A percentile compares a stretch with the other conserved stretches of the same genome.
These are phyloP conservation scores for Cardamine resedifolia DNA, from an alignment of 345 rosid genomes.

Conservation along the genomic window DNA sequence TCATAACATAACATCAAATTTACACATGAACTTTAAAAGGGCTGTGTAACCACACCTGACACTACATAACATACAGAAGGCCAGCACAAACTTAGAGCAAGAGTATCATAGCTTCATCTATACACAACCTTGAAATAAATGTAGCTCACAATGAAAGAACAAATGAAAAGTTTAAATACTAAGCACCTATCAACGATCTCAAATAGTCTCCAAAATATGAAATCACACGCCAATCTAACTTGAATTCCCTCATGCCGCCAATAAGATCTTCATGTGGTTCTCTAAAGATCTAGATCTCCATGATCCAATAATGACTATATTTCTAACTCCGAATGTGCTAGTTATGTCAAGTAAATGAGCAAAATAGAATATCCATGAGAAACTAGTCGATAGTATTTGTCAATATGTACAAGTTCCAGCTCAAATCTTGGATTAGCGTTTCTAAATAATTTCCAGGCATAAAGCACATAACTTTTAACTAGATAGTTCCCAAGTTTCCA, in stretches of 20 bases:
- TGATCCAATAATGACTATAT: not conserved
- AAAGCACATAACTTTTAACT: not conserved
- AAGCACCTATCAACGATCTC: not conserved
- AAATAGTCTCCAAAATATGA: not conserved
- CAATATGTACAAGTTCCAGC: not conserved
- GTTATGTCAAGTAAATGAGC: not conserved
- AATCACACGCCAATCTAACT: not conserved
- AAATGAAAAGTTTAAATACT: not conserved
- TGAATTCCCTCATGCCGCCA: not conserved
- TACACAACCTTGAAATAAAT: not conserved
- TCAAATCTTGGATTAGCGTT: not conserved
- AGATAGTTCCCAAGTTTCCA: not conserved
- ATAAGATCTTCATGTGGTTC: not conserved
- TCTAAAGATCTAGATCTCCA: not conserved
- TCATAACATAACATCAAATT: constrained; percentile 5
- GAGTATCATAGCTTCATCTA: constrained; percentile 6
- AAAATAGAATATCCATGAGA: not conserved
- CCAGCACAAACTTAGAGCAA: not conserved
- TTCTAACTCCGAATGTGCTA: not conserved
- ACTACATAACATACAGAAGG: constrained; percentile 5
- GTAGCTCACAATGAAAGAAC: not conserved
- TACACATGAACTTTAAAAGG: not conserved
- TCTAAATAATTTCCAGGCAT: not conserved
- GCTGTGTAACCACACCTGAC: constrained; percentile 21
- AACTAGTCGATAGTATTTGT: not conserved